These are phyloP conservation scores for Lachnellula subtilissima DNA, from an alignment of 2,329 filamentous ascomycete genomes.

Conservation along the genomic window DNA sequence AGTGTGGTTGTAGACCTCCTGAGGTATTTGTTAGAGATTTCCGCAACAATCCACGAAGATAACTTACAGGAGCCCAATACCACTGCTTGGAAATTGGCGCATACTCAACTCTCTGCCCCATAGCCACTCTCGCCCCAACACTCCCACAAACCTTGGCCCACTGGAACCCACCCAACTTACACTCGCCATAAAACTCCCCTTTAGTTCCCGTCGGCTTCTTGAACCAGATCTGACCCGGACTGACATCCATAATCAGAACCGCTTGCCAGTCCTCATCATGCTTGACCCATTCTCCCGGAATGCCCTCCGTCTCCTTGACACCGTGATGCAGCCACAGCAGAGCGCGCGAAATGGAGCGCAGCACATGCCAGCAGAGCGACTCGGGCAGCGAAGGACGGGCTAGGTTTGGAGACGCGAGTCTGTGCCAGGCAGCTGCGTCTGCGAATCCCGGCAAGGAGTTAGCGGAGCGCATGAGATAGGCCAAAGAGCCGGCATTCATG, in stretches of 20 bases:
- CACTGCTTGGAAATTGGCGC: conserved; percentile 15
- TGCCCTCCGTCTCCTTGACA: conserved; percentile 22
- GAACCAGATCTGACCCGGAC: conserved; percentile 46
- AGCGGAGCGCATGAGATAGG: conserved; percentile 34
- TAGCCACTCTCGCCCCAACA: conserved; percentile 12
- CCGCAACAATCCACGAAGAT: not conserved
- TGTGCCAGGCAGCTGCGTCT: conserved; percentile 19
- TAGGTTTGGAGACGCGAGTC: conserved; percentile 22
- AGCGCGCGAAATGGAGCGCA: conserved; percentile 43
- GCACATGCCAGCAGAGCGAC: conserved; percentile 52
- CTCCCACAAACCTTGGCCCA: conserved; percentile 29
- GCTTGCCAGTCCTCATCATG: conserved; percentile 45
- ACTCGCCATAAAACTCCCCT: conserved; percentile 46
- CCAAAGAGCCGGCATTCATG: conserved; percentile 47
- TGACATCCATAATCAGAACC: conserved; percentile 46
- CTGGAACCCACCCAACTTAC: conserved; percentile 49
- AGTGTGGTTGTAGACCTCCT: conserved; percentile 27
- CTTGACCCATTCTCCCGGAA: conserved; percentile 19
- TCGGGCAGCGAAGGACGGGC: conserved; percentile 40
- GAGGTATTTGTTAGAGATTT: not conserved
- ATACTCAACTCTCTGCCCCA: conserved; percentile 11
- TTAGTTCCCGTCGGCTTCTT: conserved; percentile 39
- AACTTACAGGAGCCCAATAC: conserved; percentile 25
- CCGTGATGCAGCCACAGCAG: conserved; percentile 51
- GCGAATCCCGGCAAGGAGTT: conserved; percentile 12